These are phyloP conservation scores for Mycena latifolia DNA, from an alignment of 768 basidiomycete genomes.

Conservation along the genomic window DNA sequence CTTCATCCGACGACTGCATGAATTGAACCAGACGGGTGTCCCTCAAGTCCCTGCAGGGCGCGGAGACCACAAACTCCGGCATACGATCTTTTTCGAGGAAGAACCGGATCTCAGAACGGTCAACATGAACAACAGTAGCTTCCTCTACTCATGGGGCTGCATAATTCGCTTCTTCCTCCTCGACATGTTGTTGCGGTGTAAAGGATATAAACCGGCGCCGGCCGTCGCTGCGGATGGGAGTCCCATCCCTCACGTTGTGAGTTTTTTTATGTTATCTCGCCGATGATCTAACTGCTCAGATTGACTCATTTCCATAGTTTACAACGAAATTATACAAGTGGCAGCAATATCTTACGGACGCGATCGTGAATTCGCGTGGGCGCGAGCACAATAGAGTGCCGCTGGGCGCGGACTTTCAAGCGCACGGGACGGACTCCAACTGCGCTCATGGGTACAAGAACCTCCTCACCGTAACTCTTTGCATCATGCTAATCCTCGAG, in stretches of 20 bases:
- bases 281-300: no score
- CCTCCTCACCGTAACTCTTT: neutral
- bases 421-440: neutral
- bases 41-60: no score
- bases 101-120: no score
- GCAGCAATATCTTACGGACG: conserved; percentile 4
- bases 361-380: neutral
- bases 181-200: conserved; percentile 4
- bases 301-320: no score
- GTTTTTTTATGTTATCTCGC: neutral
- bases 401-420: neutral
- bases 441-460: neutral
- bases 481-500: conserved; percentile 3
- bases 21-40: neutral
- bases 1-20: neutral
- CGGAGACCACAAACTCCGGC: no score
- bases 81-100: no score
- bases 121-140: no score
- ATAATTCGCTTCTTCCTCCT: conserved; percentile 2
- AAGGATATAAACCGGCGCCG: neutral
- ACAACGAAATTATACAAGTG: conserved; percentile 1
- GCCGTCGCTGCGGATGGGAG: neutral
- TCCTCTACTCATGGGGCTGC: neutral
- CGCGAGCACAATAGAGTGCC: no score
- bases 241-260: neutral